A percentile compares a stretch with the other conserved stretches of the same genome.
These are phyloP conservation scores for Anethum foeniculum DNA, from an alignment of 140 eudicot genomes.

Conservation along the genomic window DNA sequence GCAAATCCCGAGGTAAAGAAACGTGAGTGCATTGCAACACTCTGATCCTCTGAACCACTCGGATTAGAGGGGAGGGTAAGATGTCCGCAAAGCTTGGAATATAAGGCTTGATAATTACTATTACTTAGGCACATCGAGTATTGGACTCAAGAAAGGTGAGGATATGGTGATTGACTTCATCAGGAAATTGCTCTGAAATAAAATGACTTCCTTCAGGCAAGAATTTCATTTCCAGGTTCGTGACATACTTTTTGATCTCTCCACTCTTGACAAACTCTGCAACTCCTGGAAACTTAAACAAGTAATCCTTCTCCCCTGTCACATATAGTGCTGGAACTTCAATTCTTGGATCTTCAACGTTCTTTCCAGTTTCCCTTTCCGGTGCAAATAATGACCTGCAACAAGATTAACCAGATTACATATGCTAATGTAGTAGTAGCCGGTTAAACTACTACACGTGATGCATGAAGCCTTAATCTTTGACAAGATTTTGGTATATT, in stretches of 20 bases:
- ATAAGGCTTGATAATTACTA: not conserved
- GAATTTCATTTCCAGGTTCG: slow-evolving; percentile 43
- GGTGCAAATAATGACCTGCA: slow-evolving; percentile 6
- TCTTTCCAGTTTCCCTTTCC: not conserved
- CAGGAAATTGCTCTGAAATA: slow-evolving; percentile 63
- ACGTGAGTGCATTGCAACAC: not conserved
- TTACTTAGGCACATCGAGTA: not conserved
- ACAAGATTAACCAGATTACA: not conserved
- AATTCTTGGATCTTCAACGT: slow-evolving; percentile 26
- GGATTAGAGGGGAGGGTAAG: too few species aligned
- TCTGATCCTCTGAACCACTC: not conserved
- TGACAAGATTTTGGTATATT: not conserved
- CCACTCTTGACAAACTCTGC: slow-evolving; percentile 42
- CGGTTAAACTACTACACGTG: not conserved
- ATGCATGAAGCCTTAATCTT: not conserved
- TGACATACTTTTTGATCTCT: slow-evolving; percentile 31
- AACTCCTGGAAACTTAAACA: slow-evolving; percentile 58
- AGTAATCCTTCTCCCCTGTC: slow-evolving; percentile 54
- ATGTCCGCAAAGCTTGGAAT: not conserved
- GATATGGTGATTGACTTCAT: slow-evolving; percentile 42
- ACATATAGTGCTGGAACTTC: slow-evolving; percentile 49
- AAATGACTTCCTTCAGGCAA: slow-evolving; percentile 65
- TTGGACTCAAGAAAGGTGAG: slow-evolving; percentile 31
- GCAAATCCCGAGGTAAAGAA: not conserved
- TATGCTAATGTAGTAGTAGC: not conserved